A percentile compares a stretch with the other conserved stretches of the same genome.
Evolutionary conservation across 2,329 filamentous ascomycete genomes (phyloP).

Genomic region (Microdochium bolleyi): DNA sequence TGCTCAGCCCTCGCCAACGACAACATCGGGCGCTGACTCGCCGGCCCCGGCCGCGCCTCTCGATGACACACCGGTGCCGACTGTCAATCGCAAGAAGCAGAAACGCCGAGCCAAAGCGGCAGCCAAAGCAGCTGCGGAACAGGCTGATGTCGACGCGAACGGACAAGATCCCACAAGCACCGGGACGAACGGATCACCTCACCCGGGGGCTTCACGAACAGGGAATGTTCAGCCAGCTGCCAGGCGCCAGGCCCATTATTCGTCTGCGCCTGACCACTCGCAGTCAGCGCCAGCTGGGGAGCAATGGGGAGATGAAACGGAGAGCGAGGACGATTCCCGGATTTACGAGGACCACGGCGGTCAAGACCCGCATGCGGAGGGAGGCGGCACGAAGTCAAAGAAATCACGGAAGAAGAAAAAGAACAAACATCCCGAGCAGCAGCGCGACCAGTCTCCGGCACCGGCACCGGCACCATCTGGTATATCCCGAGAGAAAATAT

Average conservation of each 20-base stretch:
- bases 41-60: conserved; percentile 14
- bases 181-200: conserved; percentile 6
- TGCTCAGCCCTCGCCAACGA: conserved; percentile 44
- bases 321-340: conserved; percentile 47
- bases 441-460: conserved; percentile 13
- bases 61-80: conserved; percentile 26
- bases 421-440: conserved; percentile 27
- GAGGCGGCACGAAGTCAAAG: conserved; percentile 35
- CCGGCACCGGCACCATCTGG: conserved; percentile 22
- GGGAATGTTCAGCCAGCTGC: not conserved
- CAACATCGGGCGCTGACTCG: conserved; percentile 24
- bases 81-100: conserved; percentile 88
- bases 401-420: conserved; percentile 68
- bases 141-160: conserved; percentile 6
- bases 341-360: conserved; percentile 30
- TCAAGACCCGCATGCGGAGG: conserved; percentile 28
- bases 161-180: conserved; percentile 25
- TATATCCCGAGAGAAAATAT: conserved; percentile 77
- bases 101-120: conserved; percentile 85
- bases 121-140: conserved; percentile 52
- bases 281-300: conserved; percentile 17
- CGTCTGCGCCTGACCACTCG: no score
- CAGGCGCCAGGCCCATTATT: conserved; percentile 14
- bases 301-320: conserved; percentile 42
- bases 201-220: not conserved